Evolutionary conservation across 148 eudicot species (phyloP).

Genomic region (Dianthus caryophyllus): DNA sequence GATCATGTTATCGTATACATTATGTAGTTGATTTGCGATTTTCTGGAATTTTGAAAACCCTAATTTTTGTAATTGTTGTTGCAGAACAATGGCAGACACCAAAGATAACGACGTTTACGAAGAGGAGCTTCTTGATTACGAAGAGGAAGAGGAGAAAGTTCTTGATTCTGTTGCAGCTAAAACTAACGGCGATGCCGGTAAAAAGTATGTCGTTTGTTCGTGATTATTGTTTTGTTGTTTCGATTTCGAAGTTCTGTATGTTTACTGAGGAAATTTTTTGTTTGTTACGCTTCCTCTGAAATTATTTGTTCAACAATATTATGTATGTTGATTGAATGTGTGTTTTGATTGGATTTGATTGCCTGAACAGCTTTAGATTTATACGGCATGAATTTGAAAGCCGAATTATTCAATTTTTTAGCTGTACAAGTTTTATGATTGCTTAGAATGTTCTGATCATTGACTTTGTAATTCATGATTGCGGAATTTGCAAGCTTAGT

Average conservation of each 20-base stretch:
- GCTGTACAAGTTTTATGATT: background rate
- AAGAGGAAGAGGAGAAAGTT: conserved; percentile 52
- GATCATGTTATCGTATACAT: conserved; percentile 1
- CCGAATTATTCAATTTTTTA: background rate
- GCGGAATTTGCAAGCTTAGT: too few species aligned
- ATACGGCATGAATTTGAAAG: background rate
- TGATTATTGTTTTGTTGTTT: background rate
- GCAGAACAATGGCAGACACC: conserved; percentile 40
- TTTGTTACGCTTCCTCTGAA: background rate
- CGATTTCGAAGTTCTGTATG: background rate
- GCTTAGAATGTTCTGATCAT: background rate
- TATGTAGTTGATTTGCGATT: background rate
- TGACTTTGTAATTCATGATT: too few species aligned
- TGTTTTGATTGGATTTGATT: background rate
- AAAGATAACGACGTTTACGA: conserved; percentile 52
- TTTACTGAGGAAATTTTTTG: background rate
- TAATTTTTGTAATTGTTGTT: conserved; percentile 7
- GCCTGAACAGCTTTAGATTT: background rate
- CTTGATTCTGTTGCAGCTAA: conserved; percentile 39
- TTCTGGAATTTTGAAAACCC: conserved; percentile 17
- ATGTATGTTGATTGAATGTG: background rate
- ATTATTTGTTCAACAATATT: background rate
- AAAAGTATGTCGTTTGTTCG: conserved; percentile 32
- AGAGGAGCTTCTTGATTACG: conserved; percentile 63
- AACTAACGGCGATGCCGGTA: conserved; percentile 47